These are phyloP conservation scores for Psilocybe subaeruginosa DNA, from an alignment of 768 basidiomycete species.

Conservation along the genomic window DNA sequence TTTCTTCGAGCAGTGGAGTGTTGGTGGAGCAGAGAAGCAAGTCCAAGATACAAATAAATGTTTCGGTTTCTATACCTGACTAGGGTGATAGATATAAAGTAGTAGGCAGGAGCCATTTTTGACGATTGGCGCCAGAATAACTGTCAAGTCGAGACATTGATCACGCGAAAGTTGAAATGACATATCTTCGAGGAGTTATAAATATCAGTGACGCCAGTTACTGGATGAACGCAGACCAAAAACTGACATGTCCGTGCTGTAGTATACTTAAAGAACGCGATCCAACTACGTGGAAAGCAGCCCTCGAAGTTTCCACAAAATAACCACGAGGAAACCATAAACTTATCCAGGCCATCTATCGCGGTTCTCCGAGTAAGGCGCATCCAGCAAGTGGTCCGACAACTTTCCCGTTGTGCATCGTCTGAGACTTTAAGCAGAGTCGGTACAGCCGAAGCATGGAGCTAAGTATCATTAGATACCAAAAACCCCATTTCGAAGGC, in stretches of 20 bases:
- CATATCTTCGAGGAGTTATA: too few relatives aligned
- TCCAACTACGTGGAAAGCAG: background rate
- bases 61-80: background rate
- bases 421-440: too few relatives aligned
- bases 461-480: too few relatives aligned
- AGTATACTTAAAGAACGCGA: background rate
- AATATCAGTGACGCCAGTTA: too few relatives aligned
- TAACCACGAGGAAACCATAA: background rate
- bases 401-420: background rate
- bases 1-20: background rate
- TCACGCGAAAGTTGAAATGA: too few relatives aligned
- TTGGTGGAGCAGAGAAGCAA: too few relatives aligned
- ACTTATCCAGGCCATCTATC: background rate
- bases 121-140: too few relatives aligned
- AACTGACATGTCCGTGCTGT: background rate
- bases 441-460: too few relatives aligned
- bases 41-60: too few relatives aligned
- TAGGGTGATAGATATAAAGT: background rate
- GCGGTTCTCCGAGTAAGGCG: background rate
- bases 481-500: too few relatives aligned
- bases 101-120: too few relatives aligned
- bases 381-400: background rate
- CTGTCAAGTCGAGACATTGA: too few relatives aligned
- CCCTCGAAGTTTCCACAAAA: background rate
- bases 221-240: background rate